Base-by-base conservation (phyloP, 805 yeast species). In the Blastobotrys terrestris region DNA sequence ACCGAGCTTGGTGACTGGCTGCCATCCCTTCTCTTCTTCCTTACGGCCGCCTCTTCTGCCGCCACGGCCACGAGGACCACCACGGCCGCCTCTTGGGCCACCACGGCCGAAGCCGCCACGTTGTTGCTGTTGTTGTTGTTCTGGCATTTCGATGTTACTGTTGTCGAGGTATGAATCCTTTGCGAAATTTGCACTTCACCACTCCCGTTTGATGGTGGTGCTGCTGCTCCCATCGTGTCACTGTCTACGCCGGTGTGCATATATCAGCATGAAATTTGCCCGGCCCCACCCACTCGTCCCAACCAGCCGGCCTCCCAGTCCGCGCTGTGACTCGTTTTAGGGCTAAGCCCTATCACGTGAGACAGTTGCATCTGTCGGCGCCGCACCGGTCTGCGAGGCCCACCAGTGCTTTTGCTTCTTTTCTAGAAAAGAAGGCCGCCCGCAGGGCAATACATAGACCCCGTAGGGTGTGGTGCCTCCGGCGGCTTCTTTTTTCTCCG, bases 1-100 rank as follows among this genome's bases (percentile, higher is more conserved):
- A 80, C 99, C 99, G 75, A 94, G 87, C 85, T 94, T 94, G 94
- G 99, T 94, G 75, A 94, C 98, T 80, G 99, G 99, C 71, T 84
- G 84, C 99, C 99, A 94, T 71, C 95, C 96, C 83, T 92, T 91
- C 84, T 94, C 98, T 80, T 92, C 97, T 65, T 80, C 82, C 70
- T 80, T 79, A 76, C 91, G 82, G 68, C 91, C 85, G 69, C 86
- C 82, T 76, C 88, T 83, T 69, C 83, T 81, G 60, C 74, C 69
- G 61, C 75, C 76, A 58, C 86, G 83, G 71, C 81, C 81, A 64
- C 70, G 74, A 64, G 68, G 73, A 62, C 80, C 77, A 31, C 62
- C 60, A 46, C 66, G 64, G 53, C 68, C 66, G 45, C 66, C 65
- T 39, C 66, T 31, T 31, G 46, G 39, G 5, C 48, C 48, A 16